Base-by-base conservation (phyloP, 345 rosid species). In the Lepidium didymum region DNA sequence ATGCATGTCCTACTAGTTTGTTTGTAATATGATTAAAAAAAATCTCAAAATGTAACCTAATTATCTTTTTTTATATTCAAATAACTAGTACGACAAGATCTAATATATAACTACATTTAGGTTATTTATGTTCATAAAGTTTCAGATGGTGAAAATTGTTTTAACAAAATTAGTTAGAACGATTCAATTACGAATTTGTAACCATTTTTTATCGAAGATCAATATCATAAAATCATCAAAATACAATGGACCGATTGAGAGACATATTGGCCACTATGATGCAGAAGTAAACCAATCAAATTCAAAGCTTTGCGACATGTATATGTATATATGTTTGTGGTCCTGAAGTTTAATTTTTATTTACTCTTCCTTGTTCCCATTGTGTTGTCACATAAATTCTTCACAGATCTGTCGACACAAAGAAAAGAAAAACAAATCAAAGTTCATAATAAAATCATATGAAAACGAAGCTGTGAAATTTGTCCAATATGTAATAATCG, bases 191-290 rank as follows among this genome's bases (percentile, higher is more conserved):
- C 5, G 37, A 42, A 25, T 14, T 2, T 8, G 19, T 35, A 64
- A 64, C 41, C n/a, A 42, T 61, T 61, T 23, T 23, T 15, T 40
- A 34, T 45, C 64, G 62, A 70, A 52, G 42, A 53, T 63, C 5
- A 8, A 29, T 31, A 47, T 16, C 55, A 45, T n/a, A n/a, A 13
- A 62, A 36, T 62, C 2, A 46, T 62, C 60, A 57, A 41, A 49
- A 72, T 50, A 41, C 67, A 56, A 49, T 73, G 71, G 61, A 65
- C 66, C 21, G 21, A 19, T 19, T 41, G 6, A 49, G 72, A 49
- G 77, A 73, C 77, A 73, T 61, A 72, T 73, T 58, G 72, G 56
- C 67, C 77, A 73, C 66, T 51, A 51, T 41, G 19, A 58, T 66
- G 19, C 47, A 73, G 23, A 73, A 33, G 13, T 13, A 25, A 73